Percentiles rank a stretch among this genome's conserved stretches.
These are phyloP conservation scores for Erodium texanum DNA, from an alignment of 441 rosid genomes.

Conservation along the genomic window DNA sequence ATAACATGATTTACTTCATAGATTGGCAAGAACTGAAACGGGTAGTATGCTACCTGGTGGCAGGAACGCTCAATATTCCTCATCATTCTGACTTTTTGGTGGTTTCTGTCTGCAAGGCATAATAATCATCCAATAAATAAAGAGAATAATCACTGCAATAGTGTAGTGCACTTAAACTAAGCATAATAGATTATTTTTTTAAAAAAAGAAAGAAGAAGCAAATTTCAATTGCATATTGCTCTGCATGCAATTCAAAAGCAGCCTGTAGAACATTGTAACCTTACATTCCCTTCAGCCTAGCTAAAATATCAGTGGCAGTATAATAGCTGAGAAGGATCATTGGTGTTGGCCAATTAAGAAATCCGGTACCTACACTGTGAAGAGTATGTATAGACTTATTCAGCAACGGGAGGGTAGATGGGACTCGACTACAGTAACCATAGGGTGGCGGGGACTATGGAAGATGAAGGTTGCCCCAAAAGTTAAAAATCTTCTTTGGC, in stretches of 20 bases:
- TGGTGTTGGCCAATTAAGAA: too few relatives aligned
- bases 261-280: constrained; percentile 95
- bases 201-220: too few relatives aligned
- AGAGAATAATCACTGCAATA: constrained; percentile 11
- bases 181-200: not conserved
- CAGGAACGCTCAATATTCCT: constrained; percentile 80
- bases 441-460: too few relatives aligned
- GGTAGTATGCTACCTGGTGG: constrained; percentile 56
- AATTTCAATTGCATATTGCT: constrained; percentile 94
- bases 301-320: constrained; percentile 88
- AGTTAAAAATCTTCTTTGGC: too few relatives aligned
- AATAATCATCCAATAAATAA: constrained; percentile 15
- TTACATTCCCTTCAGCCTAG: constrained; percentile 84
- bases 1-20: not conserved
- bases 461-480: too few relatives aligned
- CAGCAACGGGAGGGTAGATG: too few relatives aligned
- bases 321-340: too few relatives aligned
- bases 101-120: constrained; percentile 67
- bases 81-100: constrained; percentile 78
- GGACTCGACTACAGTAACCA: too few relatives aligned
- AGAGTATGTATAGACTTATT: too few relatives aligned
- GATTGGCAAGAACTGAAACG: not conserved
- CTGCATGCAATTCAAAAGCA: constrained; percentile 97
- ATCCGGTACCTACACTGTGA: too few relatives aligned
- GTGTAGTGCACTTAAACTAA: constrained; percentile 7